phyloP scores from a whole-genome alignment of 768 basidiomycete genomes.

The Holtermanniella nyarrowii region DNA sequence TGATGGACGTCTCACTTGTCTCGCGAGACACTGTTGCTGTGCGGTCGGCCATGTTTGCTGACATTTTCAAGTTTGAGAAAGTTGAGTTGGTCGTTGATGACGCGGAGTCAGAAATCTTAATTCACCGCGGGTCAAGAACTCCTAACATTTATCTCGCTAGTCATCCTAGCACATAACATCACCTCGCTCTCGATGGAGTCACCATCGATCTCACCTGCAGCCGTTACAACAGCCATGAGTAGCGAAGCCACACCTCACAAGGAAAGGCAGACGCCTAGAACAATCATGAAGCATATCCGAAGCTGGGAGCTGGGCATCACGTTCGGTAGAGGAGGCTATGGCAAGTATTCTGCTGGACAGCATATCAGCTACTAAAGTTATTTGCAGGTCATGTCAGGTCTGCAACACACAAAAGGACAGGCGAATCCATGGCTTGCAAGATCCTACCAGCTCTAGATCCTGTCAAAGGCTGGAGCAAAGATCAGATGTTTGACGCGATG shows the following conservation, averaged over 20 bases:
- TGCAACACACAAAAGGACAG: constrained; percentile 26
- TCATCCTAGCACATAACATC: no score
- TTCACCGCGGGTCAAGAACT: no score
- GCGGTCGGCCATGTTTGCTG: constrained; percentile 10
- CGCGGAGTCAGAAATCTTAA: no score
- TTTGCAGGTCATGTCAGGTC: constrained; percentile 33
- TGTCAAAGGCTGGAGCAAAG: constrained; percentile 12
- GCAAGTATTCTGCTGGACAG: constrained; percentile 17
- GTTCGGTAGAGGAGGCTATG: constrained; percentile 37
- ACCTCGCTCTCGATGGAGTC: no score
- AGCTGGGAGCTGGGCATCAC: constrained; percentile 33
- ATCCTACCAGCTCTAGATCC: constrained; percentile 36
- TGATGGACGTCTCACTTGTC: constrained; percentile 83
- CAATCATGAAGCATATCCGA: constrained; percentile 24
- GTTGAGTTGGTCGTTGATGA: no score
- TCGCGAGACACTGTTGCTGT: constrained; percentile 56
- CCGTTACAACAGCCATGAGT: no score
- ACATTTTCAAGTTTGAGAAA: constrained; percentile 1
- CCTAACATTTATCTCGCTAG: no score
- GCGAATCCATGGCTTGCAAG: constrained; percentile 35
- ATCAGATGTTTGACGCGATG: constrained; percentile 30
- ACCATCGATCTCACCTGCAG: no score
- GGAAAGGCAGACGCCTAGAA: constrained; percentile 23
- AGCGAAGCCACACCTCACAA: no score
- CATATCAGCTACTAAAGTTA: background rate